These are phyloP conservation scores for Cryoendolithus antarcticus DNA, from an alignment of 2,329 filamentous ascomycete genomes.

Conservation along the genomic window DNA sequence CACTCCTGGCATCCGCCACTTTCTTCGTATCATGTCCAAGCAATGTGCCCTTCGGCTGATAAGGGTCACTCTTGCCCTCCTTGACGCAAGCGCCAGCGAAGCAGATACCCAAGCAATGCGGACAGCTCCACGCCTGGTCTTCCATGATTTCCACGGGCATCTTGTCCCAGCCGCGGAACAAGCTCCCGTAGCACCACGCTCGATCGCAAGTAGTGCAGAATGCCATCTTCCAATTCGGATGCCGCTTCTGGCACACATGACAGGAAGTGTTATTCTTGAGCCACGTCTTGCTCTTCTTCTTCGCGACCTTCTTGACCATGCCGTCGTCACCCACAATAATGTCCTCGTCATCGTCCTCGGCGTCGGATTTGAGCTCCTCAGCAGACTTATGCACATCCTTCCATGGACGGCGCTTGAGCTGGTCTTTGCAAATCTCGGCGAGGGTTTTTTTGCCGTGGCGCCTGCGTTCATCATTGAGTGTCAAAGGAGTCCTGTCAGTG, in stretches of 20 bases:
- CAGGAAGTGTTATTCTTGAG: constrained; percentile 46
- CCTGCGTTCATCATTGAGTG: constrained; percentile 57
- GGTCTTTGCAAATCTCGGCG: constrained; percentile 88
- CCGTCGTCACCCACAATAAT: constrained; percentile 54
- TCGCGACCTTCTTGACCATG: constrained; percentile 51
- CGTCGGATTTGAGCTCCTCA: constrained; percentile 27
- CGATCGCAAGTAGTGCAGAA: constrained; percentile 64
- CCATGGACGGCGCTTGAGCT: constrained; percentile 67
- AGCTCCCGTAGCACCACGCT: constrained; percentile 82
- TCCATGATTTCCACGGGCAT: constrained; percentile 76
- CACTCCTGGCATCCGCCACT: constrained; percentile 79
- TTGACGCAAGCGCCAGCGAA: constrained; percentile 72
- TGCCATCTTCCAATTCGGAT: constrained; percentile 75
- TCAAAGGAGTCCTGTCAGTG: constrained; percentile 52
- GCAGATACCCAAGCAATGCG: constrained; percentile 77
- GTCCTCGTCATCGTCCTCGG: constrained; percentile 35
- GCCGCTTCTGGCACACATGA: constrained; percentile 71
- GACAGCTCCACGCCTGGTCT: constrained; percentile 73
- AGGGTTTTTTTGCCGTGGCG: constrained; percentile 62
- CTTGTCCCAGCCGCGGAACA: constrained; percentile 84
- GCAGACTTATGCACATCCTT: constrained; percentile 61
- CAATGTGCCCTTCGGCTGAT: constrained; percentile 74
- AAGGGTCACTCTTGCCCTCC: constrained; percentile 57
- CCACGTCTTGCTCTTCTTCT: constrained; percentile 41
- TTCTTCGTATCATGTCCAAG: constrained; percentile 84